Percentiles rank a stretch among this genome's conserved stretches.
Conservation (phyloP, 176 grass and related monocot species). For the Sorghum bicolor region DNA sequence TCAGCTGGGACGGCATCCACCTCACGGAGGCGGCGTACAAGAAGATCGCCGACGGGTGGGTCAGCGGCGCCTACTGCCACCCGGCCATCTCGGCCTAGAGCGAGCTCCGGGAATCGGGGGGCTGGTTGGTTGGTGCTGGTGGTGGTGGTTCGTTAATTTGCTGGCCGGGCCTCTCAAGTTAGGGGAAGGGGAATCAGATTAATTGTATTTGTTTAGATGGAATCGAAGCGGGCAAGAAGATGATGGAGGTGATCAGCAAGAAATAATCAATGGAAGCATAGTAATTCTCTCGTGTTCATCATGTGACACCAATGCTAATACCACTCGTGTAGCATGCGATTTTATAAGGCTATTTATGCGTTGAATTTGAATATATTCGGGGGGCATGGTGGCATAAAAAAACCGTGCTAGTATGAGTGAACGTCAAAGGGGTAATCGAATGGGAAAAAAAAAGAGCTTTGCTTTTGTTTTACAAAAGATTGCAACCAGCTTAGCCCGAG, state of each 20-base stretch:
- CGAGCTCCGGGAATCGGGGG: not conserved
- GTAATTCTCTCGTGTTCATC: not conserved
- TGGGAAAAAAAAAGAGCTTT: too few relatives aligned
- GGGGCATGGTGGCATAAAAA: not conserved
- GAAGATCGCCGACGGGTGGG: constrained; percentile 75
- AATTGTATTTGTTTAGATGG: not conserved
- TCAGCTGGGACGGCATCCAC: constrained; percentile 96
- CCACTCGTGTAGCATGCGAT: not conserved
- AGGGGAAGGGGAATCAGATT: not conserved
- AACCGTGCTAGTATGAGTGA: not conserved
- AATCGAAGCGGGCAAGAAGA: not conserved
- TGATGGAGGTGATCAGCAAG: not conserved
- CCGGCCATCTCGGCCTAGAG: constrained; percentile 49
- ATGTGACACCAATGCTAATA: not conserved
- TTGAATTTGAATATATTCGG: not conserved
- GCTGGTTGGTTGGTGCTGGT: not conserved
- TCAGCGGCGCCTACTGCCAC: constrained; percentile 71
- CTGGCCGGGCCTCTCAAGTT: not conserved
- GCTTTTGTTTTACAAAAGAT: too few relatives aligned
- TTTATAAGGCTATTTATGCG: not conserved
- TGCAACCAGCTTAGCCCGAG: not conserved
- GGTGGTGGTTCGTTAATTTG: too few relatives aligned
- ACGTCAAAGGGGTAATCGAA: too few relatives aligned
- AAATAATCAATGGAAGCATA: not conserved
- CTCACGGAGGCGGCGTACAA: constrained; percentile 85